Conservation (phyloP, 805 yeast species). For the Candida peoriensis region DNA sequence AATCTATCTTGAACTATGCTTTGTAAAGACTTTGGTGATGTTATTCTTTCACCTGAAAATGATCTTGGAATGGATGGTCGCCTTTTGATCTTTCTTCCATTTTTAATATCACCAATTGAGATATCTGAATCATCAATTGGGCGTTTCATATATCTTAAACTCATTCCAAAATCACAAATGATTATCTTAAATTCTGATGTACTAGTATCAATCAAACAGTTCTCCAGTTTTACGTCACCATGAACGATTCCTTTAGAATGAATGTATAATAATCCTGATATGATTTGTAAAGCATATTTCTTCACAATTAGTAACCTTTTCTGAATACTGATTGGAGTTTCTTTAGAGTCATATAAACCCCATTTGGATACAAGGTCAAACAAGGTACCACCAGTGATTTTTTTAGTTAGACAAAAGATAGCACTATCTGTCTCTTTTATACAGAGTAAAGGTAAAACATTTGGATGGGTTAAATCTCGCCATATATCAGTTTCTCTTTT, state of each 20-base stretch:
- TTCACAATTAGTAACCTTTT: conserved; percentile 31
- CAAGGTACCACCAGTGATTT: conserved; percentile 71
- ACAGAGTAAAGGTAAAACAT: conserved; percentile 57
- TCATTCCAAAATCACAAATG: conserved; percentile 91
- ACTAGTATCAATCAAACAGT: conserved; percentile 53
- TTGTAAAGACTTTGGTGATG: conserved; percentile 11
- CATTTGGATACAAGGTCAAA: conserved; percentile 70
- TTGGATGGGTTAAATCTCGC: conserved; percentile 60
- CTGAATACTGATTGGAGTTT: conserved; percentile 25
- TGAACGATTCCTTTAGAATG: conserved; percentile 71
- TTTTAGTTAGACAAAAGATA: conserved; percentile 67
- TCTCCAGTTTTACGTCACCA: conserved; percentile 71
- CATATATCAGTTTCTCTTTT: conserved; percentile 72
- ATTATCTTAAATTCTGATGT: conserved; percentile 34
- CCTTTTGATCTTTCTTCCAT: conserved; percentile 13
- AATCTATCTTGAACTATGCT: conserved; percentile 24
- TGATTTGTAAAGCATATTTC: conserved; percentile 47
- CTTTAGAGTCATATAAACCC: conserved; percentile 40
- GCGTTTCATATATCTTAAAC: conserved; percentile 25
- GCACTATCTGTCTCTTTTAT: conserved; percentile 57
- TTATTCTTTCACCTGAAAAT: conserved; percentile 21
- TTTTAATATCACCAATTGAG: conserved; percentile 23
- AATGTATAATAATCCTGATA: conserved; percentile 52
- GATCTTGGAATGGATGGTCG: conserved; percentile 31
- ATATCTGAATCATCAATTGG: conserved; percentile 17